Conservation (phyloP, 108 stramenopile species). For the Tribonema minus region DNA sequence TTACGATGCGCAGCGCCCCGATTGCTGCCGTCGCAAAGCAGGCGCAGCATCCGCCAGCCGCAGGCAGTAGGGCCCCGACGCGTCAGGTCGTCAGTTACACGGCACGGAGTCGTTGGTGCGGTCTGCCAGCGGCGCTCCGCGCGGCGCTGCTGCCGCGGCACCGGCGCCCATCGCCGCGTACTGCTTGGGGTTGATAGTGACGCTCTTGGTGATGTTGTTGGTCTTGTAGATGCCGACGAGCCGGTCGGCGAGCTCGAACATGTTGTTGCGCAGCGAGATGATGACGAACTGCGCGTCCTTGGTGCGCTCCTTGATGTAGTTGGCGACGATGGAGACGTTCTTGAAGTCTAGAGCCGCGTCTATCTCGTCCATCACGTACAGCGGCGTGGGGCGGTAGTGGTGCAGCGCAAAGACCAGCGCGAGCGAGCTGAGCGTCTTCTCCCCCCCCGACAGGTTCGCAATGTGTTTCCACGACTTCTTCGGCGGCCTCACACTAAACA, state of each 20-base stretch:
- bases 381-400: conserved; percentile 93
- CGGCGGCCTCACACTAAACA: conserved; percentile 93
- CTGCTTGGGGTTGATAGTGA: conserved; percentile 83
- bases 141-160: too few relatives aligned
- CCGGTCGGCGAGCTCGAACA: conserved; percentile 98
- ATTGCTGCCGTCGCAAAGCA: too few relatives aligned
- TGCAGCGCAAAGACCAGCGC: conserved; percentile 99
- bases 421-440: conserved; percentile 94
- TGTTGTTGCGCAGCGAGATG: conserved; percentile 97
- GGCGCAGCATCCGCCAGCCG: too few relatives aligned
- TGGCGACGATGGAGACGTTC: conserved; percentile 97
- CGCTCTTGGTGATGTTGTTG: conserved; percentile 85
- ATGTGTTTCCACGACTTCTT: conserved; percentile 99
- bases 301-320: conserved; percentile 99
- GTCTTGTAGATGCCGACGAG: conserved; percentile 92
- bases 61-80: too few relatives aligned
- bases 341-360: conserved; percentile 99
- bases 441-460: conserved; percentile 93
- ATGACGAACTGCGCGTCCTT: conserved; percentile 98
- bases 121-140: too few relatives aligned
- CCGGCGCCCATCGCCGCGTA: conserved; percentile 32
- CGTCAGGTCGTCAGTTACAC: too few relatives aligned
- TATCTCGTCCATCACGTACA: conserved; percentile 99
- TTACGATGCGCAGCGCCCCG: too few relatives aligned
- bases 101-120: too few relatives aligned